Evolutionary conservation across 2,329 filamentous ascomycete genomes (phyloP), one percentile per base, ranked within the genome.

Genomic region (Aspergillus sp.): DNA sequence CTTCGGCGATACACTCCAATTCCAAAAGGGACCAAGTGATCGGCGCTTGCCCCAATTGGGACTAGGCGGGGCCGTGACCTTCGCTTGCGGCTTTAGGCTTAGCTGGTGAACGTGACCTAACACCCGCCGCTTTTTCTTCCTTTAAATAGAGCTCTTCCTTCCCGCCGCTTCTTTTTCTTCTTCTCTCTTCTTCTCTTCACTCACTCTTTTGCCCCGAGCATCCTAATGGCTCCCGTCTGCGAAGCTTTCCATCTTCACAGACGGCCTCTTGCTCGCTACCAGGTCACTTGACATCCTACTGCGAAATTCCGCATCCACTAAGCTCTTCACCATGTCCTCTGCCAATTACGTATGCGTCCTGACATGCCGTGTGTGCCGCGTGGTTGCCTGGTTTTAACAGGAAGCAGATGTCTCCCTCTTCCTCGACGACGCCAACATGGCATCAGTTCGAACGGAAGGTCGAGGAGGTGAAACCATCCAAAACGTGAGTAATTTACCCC

Each of bases 401-500:
- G 61, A 65, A 67, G 62, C 75, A 89, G 87, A 85, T 85, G 75
- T 92, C 90, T 69, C 88, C 90, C 63, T 84, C 84, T 63, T 82
- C 90, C 69, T 91, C 90, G 63, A 89, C 89, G 57, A 91, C 88
- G 70, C 87, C 90, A 63, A 80, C 84, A 71, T 88, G 86, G 77
- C 86, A 90, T 78, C 80, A 85, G 65, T 97, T 97, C 78, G 89
- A 95, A 70, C 84, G 85, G 74, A 91, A 91, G 73, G 87, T 96
- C 60, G 89, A 93, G 68, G 89, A 93, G 68, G 87, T 93, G 70
- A 94, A 92, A 73, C 87, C 91, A 52, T 90, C 91, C 36, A 99
- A 98, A 80, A 91, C 88, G 95, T 97, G 88, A 80, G 89, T 85
- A 52, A 59, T 36, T 21, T 58, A 21, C 52, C 61, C 28, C 36